These are phyloP conservation scores for Serendipita vermifera DNA, from an alignment of 768 basidiomycete species.

Conservation along the genomic window DNA sequence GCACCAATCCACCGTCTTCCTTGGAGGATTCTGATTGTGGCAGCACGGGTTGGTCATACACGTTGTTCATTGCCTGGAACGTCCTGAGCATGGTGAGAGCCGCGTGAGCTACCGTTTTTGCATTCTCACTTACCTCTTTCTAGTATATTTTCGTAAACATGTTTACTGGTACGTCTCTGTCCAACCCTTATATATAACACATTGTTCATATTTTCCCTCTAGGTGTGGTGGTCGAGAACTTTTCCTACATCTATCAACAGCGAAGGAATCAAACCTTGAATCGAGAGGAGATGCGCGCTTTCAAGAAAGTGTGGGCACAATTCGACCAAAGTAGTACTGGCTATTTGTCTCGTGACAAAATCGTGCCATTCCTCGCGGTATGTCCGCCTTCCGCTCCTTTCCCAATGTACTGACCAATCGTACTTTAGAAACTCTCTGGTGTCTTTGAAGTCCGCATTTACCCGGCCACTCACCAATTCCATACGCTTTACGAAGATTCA, in stretches of 20 bases:
- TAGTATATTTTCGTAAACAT: conserved; percentile 94
- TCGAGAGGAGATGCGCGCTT: conserved; percentile 82
- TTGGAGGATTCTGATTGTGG: conserved; percentile 75
- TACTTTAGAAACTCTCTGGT: conserved; percentile 57
- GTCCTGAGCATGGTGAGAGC: conserved; percentile 84
- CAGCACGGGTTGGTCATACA: conserved; percentile 66
- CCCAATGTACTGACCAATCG: not conserved
- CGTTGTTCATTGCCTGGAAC: conserved; percentile 90
- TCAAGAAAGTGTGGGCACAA: conserved; percentile 89
- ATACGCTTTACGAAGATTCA: conserved; percentile 44
- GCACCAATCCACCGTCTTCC: conserved; percentile 41
- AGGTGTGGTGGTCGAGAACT: conserved; percentile 90
- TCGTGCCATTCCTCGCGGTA: conserved; percentile 74
- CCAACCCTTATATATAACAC: not conserved
- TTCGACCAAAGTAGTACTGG: conserved; percentile 70
- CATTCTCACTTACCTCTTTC: conserved; percentile 1
- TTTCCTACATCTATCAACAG: conserved; percentile 89
- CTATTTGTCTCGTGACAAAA: conserved; percentile 52
- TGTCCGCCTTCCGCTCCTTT: conserved; percentile 23
- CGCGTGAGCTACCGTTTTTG: conserved; percentile 10
- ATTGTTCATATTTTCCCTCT: conserved; percentile 9
- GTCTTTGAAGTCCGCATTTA: conserved; percentile 84
- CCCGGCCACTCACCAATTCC: conserved; percentile 50
- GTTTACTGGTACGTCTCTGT: conserved; percentile 57
- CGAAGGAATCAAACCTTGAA: conserved; percentile 71